Percentiles rank a stretch among this genome's conserved stretches.
Evolutionary conservation across 2,329 filamentous ascomycete species (phyloP).

Genomic region (Gnomoniopsis sp.): DNA sequence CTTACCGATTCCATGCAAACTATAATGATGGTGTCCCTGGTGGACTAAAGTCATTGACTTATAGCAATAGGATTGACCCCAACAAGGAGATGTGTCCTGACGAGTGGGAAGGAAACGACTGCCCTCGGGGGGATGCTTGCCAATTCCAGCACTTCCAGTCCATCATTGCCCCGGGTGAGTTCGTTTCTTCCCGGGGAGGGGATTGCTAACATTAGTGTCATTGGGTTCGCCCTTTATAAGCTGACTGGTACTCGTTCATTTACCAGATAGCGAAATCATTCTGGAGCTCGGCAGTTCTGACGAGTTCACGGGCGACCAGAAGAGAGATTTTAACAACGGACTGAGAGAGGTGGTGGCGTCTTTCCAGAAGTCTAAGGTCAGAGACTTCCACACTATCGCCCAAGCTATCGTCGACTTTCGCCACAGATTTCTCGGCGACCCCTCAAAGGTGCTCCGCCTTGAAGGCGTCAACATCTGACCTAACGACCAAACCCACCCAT

Average conservation of each 20-base stretch:
- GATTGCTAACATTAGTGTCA: conserved; percentile 19
- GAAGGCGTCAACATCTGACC: conserved; percentile 38
- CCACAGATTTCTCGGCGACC: conserved; percentile 61
- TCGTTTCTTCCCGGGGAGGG: conserved; percentile 18
- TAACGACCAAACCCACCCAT: background rate
- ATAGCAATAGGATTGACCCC: conserved; percentile 84
- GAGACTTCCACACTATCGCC: conserved; percentile 65
- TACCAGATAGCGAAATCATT: conserved; percentile 69
- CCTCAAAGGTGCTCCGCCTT: conserved; percentile 59
- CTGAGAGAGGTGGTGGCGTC: conserved; percentile 59
- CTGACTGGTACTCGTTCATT: conserved; percentile 41
- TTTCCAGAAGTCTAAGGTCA: conserved; percentile 56
- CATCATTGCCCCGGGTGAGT: conserved; percentile 74
- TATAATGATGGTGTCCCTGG: conserved; percentile 67
- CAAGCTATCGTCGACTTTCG: conserved; percentile 65
- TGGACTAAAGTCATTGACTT: conserved; percentile 86
- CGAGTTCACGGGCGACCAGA: conserved; percentile 59
- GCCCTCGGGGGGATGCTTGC: conserved; percentile 69
- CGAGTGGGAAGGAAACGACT: conserved; percentile 67
- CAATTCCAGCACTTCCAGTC: conserved; percentile 74
- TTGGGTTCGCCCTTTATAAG: conserved; percentile 37
- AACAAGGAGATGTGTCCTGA: conserved; percentile 71
- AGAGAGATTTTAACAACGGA: conserved; percentile 59
- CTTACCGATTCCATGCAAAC: conserved; percentile 84
- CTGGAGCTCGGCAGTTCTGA: conserved; percentile 67